Conservation (phyloP, 106 monocot genomes). For the Gastrodia elata region DNA sequence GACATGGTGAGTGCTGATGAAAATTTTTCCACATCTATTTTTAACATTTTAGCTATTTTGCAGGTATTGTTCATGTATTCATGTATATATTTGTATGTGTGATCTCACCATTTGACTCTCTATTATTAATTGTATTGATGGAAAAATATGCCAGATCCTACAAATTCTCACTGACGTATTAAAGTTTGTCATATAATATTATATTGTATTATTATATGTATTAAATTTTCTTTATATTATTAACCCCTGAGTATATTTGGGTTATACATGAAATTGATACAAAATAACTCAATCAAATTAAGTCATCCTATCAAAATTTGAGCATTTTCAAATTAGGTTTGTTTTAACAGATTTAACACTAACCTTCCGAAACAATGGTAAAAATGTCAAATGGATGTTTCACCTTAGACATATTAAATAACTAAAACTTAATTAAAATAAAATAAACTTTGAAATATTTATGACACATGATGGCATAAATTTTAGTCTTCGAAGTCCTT, state of each 20-base stretch:
- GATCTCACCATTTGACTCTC: neutral
- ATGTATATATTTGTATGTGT: neutral
- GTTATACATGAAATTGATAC: too few relatives aligned
- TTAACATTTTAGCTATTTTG: neutral
- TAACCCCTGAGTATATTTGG: too few relatives aligned
- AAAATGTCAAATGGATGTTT: too few relatives aligned
- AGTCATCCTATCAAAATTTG: too few relatives aligned
- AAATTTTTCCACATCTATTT: neutral
- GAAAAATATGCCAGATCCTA: neutral
- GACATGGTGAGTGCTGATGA: constrained; percentile 66
- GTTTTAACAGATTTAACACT: too few relatives aligned
- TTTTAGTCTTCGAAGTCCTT: neutral
- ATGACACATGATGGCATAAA: neutral
- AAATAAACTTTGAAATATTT: neutral
- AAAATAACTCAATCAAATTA: too few relatives aligned
- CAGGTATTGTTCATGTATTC: neutral
- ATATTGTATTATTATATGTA: too few relatives aligned
- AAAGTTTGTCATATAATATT: neutral
- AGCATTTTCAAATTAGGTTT: too few relatives aligned
- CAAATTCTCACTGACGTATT: neutral
- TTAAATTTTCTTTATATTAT: too few relatives aligned
- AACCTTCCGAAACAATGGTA: too few relatives aligned
- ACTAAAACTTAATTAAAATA: neutral
- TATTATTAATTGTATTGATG: neutral
- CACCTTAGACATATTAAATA: neutral